These are phyloP conservation scores for Coemansia reversa DNA, from an alignment of 192 early-diverging fungal genomes.

Conservation along the genomic window DNA sequence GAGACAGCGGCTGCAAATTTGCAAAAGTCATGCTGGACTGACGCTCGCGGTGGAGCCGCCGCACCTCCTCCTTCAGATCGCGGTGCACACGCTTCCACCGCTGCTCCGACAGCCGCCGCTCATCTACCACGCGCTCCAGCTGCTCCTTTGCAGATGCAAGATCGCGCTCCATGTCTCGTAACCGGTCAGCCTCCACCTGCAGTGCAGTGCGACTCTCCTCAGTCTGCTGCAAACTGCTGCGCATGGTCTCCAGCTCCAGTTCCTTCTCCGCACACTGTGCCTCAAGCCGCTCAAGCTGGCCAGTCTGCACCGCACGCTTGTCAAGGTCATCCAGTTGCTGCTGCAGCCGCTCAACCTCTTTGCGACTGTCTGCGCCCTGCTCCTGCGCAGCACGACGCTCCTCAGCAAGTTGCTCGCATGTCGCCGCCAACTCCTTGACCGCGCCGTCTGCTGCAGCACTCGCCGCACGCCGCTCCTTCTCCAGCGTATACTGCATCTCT, in stretches of 20 bases:
- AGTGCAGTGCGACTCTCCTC: constrained; percentile 29
- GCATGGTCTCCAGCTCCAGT: constrained; percentile 48
- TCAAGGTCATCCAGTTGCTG: constrained; percentile 31
- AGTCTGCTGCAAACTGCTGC: constrained; percentile 29
- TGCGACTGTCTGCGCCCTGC: constrained; percentile 9
- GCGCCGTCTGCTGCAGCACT: constrained; percentile 15
- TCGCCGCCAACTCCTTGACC: constrained; percentile 20
- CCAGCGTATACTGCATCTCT: constrained; percentile 44
- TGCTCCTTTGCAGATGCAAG: constrained; percentile 18
- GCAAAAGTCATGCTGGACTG: not conserved
- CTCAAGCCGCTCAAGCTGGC: constrained; percentile 39
- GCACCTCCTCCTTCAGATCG: constrained; percentile 54
- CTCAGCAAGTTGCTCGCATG: constrained; percentile 35
- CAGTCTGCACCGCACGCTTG: constrained; percentile 18
- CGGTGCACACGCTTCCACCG: constrained; percentile 54
- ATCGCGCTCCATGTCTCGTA: constrained; percentile 46
- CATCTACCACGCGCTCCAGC: constrained; percentile 32
- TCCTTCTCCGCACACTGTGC: constrained; percentile 33
- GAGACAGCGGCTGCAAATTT: not conserved
- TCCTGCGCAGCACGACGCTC: constrained; percentile 15
- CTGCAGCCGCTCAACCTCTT: constrained; percentile 22
- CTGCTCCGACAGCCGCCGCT: constrained; percentile 47
- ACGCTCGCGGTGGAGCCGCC: constrained; percentile 45
- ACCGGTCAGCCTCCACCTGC: constrained; percentile 42
- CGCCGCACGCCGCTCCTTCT: constrained; percentile 32